Evolutionary conservation across 495 filamentous ascomycete genomes (phyloP), one percentile per base, ranked within the genome.

Genomic region (Neurospora sp.): DNA sequence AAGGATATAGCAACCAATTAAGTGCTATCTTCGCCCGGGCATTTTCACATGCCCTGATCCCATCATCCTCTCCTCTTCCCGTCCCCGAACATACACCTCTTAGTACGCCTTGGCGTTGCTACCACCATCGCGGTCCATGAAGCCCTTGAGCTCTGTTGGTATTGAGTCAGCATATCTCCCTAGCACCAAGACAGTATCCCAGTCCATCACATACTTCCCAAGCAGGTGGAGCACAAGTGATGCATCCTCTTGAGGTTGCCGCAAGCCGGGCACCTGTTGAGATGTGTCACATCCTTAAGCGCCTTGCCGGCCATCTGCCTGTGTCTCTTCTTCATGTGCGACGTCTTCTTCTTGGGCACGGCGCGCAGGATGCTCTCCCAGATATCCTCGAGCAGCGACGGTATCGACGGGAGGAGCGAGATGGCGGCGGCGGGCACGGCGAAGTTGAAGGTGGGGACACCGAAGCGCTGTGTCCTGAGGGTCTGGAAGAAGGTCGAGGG

Each of bases 301-400:
- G 89, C 94, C 82, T 98, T 98, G 77, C 95, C 95, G 21, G 93
- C 95, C 89, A 98, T 90, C 76, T 95, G 93, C 77, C 96, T 88
- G 77, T 93, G 90, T 74, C 96, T 91, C 85, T 92, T 97, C 87
- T 97, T 98, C 87, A 92, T 93, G 82, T 99, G 92, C 34, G 95
- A 97, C 11, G 94, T 97, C 89, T 98, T 99, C 84, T 97, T 98
- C 88, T 99, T 99, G 11, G 96, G 96, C 7, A 97, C 96, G 5
- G 96, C 96, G 74, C 90, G 90, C 40, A 99, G 89, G 43, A 98
- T 88, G 3, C 92, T 93, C 74, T 97, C 96, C 93, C 95, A 98
- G 74, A 99, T 87, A 43, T 90, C 92, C 66, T 87, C 87, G 21
- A 96, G 80, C 4, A 96, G 76, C 15, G 80, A 82, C 15, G 83